Evolutionary conservation across 2,329 filamentous ascomycete genomes (phyloP), one percentile per base, ranked within the genome.

Genomic region (Shiraia bambusicola): DNA sequence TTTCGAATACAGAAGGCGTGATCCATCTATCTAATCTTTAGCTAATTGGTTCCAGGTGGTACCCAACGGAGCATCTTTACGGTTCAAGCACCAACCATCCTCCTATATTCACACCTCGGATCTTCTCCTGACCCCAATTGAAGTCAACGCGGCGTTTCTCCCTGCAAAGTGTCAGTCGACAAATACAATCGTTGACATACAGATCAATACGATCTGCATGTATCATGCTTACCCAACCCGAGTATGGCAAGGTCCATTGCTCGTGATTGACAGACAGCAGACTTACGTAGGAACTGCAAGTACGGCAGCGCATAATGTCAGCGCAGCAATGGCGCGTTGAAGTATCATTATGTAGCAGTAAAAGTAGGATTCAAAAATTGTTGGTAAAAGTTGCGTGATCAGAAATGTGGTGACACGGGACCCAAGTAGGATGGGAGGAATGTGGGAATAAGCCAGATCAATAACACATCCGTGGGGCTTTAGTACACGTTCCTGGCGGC

Each of bases 1-100:
- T 42, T 40, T 72, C 62, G 54, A 81, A 81, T 34, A 81, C 69
- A 1, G 76, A 79, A n/a, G 78, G 79, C 4, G 77, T 81, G 37
- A 81, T 82, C 76, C 76, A 80, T 25, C 63, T 69, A 28, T 42
- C 28, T 12, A n/a, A 4, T 12, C 15, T 26, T 31, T 28, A 16
- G 10, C n/a, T 13, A 12, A 7, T 28, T 31, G 36, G 6, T 15
- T 12, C 15, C 14, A 2, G 7, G 12, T n/a, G 11, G 13, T 13
- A 1, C 19, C 12, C 19, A 8, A 22, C 19, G 4, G 19, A 12
- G 5, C 25, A 17, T 17, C 62, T 67, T 55, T 57, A 69, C 61
- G 70, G 70, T 55, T 74, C 72, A 12, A 76, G 63, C 8, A 77
- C 68, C 13, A 77, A 58, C 74, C 74, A 77, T 28, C 74, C 74